Conservation (phyloP, 2,329 filamentous ascomycete genomes). For the Mycosphaerella sp. region DNA sequence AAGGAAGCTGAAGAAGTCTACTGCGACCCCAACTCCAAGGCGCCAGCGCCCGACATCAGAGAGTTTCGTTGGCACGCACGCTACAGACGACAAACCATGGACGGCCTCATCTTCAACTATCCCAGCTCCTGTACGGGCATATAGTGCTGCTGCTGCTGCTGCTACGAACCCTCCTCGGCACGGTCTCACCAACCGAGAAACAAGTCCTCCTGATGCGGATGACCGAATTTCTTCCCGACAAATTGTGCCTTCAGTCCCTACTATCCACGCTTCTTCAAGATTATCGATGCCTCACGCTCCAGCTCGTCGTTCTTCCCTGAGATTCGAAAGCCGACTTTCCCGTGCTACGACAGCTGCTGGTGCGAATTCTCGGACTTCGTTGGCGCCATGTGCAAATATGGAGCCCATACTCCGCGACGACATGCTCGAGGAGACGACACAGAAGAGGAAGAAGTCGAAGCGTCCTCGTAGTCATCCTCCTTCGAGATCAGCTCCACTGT, state of each 20-base stretch:
- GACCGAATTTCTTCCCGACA: background rate
- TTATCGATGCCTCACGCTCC: slow-evolving; percentile 1
- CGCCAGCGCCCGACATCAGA: slow-evolving; percentile 8
- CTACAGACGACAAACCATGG: slow-evolving; percentile 8
- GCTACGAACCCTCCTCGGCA: background rate
- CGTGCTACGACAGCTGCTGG: background rate
- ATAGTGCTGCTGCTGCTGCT: background rate
- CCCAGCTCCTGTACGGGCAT: slow-evolving; percentile 9
- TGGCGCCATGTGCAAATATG: slow-evolving; percentile 15
- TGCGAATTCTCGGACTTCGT: slow-evolving; percentile 3
- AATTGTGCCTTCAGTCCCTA: background rate
- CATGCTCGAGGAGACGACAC: background rate
- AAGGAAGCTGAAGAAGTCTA: slow-evolving; percentile 13
- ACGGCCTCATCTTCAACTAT: slow-evolving; percentile 13
- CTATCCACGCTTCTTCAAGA: slow-evolving; percentile 2
- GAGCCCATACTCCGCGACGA: slow-evolving; percentile 6
- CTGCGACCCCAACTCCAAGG: slow-evolving; percentile 8
- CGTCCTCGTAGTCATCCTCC: slow-evolving; percentile 18
- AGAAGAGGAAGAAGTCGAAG: background rate
- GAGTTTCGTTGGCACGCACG: slow-evolving; percentile 12
- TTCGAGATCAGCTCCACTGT: slow-evolving; percentile 10
- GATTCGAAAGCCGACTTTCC: slow-evolving; percentile 16
- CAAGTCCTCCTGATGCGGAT: background rate
- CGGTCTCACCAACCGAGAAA: background rate
- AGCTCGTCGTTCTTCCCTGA: slow-evolving; percentile 23